Base-by-base conservation (phyloP, 129 eudicot species). In the carrot (Daucus carota) region DNA sequence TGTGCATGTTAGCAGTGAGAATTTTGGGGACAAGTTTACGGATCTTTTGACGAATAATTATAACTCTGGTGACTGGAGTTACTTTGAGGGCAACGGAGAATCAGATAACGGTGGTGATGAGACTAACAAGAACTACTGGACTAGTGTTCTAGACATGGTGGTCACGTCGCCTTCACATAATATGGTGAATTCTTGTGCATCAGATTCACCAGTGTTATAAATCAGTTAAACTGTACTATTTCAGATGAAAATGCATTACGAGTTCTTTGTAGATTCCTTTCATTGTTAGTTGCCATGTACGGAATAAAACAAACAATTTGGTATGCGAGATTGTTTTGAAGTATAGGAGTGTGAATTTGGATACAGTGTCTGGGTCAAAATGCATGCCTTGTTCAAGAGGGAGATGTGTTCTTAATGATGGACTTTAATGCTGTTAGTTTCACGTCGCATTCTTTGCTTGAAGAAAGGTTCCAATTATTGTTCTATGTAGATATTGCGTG, bases 11-110 rank as follows among this genome's bases (percentile, higher is more conserved):
- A 74, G 79, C 3, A 26, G 73, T 67, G 88, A 76, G 26, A 77
- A 82, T 43, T 93, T 90, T 73, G 84, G 84, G 81, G 92, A 93
- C 67, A 89, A 79, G 74, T 93, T 90, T 78, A 90, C 95, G 7
- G 97, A 93, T 36, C 89, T 90, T 68, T 60, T 93, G 81, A 79
- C 87, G 33, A 72, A 78, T 59, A 84, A 72, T 45, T 79, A 63
- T 52, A 63, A 29, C 38, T 72, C 42, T 13, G 78, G 81, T n/a
- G 83, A 66, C 72, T 80, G 80, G n/a, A 72, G 67, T 42, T 74
- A 65, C 67, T 72, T 80, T 2, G 80, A 83, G 33, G 89, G 62
- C 62, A 83, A 79, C 11, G 87, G 73, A 41, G 83, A 78, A 16
- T 76, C 85, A 3, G 73, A 72, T 15, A 31, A 31, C 40, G 8